Evolutionary conservation across 1,284 basidiomycete genomes (phyloP), one percentile per base, ranked within the genome.

Genomic region (Cystobasidiaceae sp.): DNA sequence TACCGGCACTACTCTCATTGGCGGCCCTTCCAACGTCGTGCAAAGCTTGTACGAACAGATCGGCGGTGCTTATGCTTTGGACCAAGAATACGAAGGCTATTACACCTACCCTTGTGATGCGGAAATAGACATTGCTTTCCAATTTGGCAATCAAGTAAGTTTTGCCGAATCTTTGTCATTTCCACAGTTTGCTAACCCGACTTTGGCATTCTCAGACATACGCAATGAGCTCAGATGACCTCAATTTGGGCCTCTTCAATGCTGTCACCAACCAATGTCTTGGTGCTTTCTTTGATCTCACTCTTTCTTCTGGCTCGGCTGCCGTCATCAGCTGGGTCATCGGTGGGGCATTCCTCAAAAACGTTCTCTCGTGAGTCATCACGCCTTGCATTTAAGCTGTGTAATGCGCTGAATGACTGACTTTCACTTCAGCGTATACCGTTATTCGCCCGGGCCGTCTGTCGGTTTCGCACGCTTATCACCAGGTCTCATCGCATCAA

Each of bases 261-360:
- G 46, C 30, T 9, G 69, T 66, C 51, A 68, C 66, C 2, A 69
- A 72, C 45, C 72, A 71, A 45, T 75, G 74, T 60, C 49, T 75
- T 4, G 74, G 74, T 17, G 72, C 73, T 9, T 72, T 75, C 62
- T 75, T 75, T 34, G 71, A 72, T 32, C 48, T 74, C 25, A 68
- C 50, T 13, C 63, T 74, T 27, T 79, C 81, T 1, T 75, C 77
- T n/a, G 81, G 77, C 50, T 80, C 82, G 15, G 33, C 85, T 28
- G 82, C 81, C 3, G 68, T 77, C 68, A 82, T 86, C 54, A 76
- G 77, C 3, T 82, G 82, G 81, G 73, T 72, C 32, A 71, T 74
- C 27, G 41, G 74, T n/a, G 74, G 72, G 32, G 72, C 73, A 1
- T 75, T 75, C 63, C 67, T 75, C 55, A 75, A 75, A 45, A 75